Base-by-base conservation (phyloP, 495 filamentous ascomycete genomes). In the Lentithecium fluviatile region DNA sequence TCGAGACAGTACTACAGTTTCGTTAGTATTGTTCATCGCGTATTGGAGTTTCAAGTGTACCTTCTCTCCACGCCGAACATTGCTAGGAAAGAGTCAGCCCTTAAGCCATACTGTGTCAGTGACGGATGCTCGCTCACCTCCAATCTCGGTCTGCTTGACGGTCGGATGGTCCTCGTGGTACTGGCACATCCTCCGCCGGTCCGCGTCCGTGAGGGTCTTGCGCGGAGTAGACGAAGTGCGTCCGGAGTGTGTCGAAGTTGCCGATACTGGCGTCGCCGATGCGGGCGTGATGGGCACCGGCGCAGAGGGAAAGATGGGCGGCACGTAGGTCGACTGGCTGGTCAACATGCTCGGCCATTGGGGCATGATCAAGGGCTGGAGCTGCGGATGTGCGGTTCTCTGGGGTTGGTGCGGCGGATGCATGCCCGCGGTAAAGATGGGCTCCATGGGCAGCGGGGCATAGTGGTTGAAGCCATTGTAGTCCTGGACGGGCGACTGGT, bases 141-240 rank as follows among this genome's bases (percentile, higher is more conserved):
- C 94, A 77, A 99, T 99, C 70, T 97, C 94, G 21, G 92, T 96
- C 74, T 99, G 94, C 76, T 97, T 96, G n/a, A 89, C 88, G 52
- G 83, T 87, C 45, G 93, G 94, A 70, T 97, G 85, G 67, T 96
- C 91, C 71, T 95, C 90, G 69, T 93, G 89, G 74, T 95, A 99
- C 67, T 90, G 80, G 72, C 94, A 97, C 92, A 99, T 99, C 51
- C 84, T 83, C 56, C 91, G 84, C 51, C 94, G 84, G 70, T 97
- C 92, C 29, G 88, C 85, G 74, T 97, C 93, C 21, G 94, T 97
- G 65, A 99, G 79, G 0, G 95, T 97, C 73, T 88, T 90, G 66
- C 94, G 81, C 6, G 90, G 88, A 29, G 89, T 87, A 49, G 88
- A 75, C 19, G 73, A 69, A 1, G 71, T 70, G n/a, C 67, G 69